Evolutionary conservation across 208 protist species (phyloP), one percentile per base, ranked within the genome.

Genomic region (Crithidia mellificae): DNA sequence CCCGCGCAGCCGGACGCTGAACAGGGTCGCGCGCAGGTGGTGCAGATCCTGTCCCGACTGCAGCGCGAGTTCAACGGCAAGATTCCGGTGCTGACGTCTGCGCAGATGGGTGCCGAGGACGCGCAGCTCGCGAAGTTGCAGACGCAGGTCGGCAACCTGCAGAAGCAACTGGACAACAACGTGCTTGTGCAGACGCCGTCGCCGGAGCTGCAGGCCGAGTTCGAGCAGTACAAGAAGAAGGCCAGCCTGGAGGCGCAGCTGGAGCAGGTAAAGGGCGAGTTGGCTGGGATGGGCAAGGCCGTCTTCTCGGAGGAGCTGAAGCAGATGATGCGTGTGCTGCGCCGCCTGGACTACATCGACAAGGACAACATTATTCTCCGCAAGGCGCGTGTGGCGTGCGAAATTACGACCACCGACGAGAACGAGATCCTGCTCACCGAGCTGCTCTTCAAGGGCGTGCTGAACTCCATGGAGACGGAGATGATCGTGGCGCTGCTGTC

Each of bases 401-500:
- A 99, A 77, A 98, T 99, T 44, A 99, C 91, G 27, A 94, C 98
- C 1, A 97, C 89, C 6, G 98, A 99, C 65, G 98, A 98, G 62
- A 96, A 95, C 67, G 91, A 99, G 77, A 93, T 99, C 49, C 85
- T 99, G 1, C 84, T 99, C 25, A 99, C 97, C 0, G 99, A 99
- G 68, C 75, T 99, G 14, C 90, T 99, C 17, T 99, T 99, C 77
- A 95, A 94, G 43, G 98, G 97, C 65, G 78, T 99, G 25, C 97
- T 99, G 68, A 99, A 99, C 78, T 97, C 98, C 36, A 94, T 97
- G 87, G 90, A 93, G 63, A 91, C 90, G 9, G 96, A 98, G 71
- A 97, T 98, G 88, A 95, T 95, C 78, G 92, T 97, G 11, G 93
- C 96, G 12, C 75, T 99, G 41, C 81, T 99, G 39, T 98, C 92